Conservation (phyloP, 495 filamentous ascomycete species). For the Recurvomyces mirabilis region DNA sequence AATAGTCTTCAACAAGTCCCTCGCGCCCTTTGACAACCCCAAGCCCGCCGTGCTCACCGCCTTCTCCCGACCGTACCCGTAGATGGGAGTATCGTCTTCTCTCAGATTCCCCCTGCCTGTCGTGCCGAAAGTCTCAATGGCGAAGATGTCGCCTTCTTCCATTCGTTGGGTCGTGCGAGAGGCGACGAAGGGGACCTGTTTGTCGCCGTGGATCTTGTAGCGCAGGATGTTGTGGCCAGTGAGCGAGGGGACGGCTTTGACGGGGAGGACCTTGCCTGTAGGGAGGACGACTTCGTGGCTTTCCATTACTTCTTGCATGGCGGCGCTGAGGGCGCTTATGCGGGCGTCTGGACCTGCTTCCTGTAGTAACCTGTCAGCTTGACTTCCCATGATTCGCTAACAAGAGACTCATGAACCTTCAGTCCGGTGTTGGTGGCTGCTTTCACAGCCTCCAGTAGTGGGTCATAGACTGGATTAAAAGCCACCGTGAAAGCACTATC, state of each 20-base stretch:
- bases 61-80: conserved; percentile 46
- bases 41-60: conserved; percentile 48
- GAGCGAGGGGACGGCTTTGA: conserved; percentile 79
- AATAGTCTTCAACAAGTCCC: conserved; percentile 72
- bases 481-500: conserved; percentile 88
- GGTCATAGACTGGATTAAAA: conserved; percentile 77
- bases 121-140: conserved; percentile 88
- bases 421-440: conserved; percentile 83
- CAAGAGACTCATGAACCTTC: conserved; percentile 28
- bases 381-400: too few relatives aligned
- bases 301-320: conserved; percentile 82
- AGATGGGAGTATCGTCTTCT: conserved; percentile 56
- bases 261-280: conserved; percentile 43
- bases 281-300: conserved; percentile 51
- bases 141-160: conserved; percentile 89
- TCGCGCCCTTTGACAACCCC: conserved; percentile 51
- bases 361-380: conserved; percentile 19
- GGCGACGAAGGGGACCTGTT: conserved; percentile 87
- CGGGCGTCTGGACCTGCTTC: conserved; percentile 75
- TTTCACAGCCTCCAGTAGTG: conserved; percentile 67
- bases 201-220: conserved; percentile 78
- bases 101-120: conserved; percentile 80
- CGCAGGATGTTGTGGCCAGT: conserved; percentile 82
- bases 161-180: conserved; percentile 60
- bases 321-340: conserved; percentile 62